Base-by-base conservation (phyloP, 2,329 filamentous ascomycete genomes). In the Hymenoscyphus linearis region DNA sequence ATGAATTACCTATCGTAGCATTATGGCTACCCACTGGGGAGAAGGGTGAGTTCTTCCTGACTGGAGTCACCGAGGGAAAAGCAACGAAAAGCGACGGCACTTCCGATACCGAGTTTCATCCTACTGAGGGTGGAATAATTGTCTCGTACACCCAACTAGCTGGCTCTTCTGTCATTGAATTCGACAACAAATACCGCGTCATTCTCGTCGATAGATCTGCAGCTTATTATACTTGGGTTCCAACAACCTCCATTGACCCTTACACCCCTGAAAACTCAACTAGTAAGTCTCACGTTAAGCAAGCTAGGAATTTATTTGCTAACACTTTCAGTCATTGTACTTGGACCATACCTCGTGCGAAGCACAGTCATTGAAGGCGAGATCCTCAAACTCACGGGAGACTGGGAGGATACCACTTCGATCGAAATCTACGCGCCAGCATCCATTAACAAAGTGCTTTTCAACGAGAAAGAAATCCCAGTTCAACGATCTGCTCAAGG, bases 161-260 rank as follows among this genome's bases (percentile, higher is more conserved):
- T 18, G 82, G 82, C 0, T 76, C 78, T 58, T 80, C 77, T 16
- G 69, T 80, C 0, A 57, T 85, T 0, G 73, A 78, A 5, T 70
- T 82, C 9, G 74, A 75, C 3, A 79, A 81, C 58, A 78, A 79
- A 0, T 73, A 80, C 0, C 73, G 77, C 1, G 75, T 83, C 10
- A 75, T 85, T 16, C 70, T 86, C 1, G 73, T 85, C 14, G 82
- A 86, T 64, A 75, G 83, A 12, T 72, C 76, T 1, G 73, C 79
- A 0, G 84, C 83, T 0, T 85, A 85, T 67, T 72, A 76, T 0
- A 84, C 85, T 69, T 86, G 82, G 78, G 80, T 79, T 0, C 80
- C 83, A 2, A 73, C 78, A 1, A 73, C 83, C 7, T 78, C 76
- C 0, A 76, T 75, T 4, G 70, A 84, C 61, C 67, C 67, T 16